Evolutionary conservation across 2,329 filamentous ascomycete genomes (phyloP).

Genomic region (Trichoderma sp.): DNA sequence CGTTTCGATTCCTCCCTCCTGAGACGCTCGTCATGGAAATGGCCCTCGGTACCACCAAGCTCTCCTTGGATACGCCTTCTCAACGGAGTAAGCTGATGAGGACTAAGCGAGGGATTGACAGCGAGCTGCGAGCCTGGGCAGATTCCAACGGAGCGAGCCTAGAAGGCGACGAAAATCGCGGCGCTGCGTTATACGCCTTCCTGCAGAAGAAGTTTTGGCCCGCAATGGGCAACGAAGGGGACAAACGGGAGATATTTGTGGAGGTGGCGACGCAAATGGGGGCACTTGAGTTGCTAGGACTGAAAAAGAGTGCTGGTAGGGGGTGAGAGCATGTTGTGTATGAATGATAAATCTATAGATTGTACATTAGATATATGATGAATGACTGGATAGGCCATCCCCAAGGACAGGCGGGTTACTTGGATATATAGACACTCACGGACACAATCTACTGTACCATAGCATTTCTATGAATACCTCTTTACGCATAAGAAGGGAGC

Average conservation of each 20-base stretch:
- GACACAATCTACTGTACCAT: slow-evolving; percentile 16
- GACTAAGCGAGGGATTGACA: slow-evolving; percentile 48
- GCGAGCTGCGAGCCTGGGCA: slow-evolving; percentile 37
- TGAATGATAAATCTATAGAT: not conserved
- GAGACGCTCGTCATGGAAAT: slow-evolving; percentile 52
- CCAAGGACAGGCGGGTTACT: not conserved
- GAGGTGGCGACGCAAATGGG: slow-evolving; percentile 48
- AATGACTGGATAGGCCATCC: slow-evolving; percentile 5
- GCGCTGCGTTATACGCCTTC: slow-evolving; percentile 46
- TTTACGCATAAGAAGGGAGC: not conserved
- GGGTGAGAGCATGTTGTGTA: not conserved
- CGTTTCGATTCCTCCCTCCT: slow-evolving; percentile 48
- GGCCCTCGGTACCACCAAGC: slow-evolving; percentile 46
- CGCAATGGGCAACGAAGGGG: slow-evolving; percentile 29
- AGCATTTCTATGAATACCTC: not conserved
- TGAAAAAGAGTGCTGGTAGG: slow-evolving; percentile 14
- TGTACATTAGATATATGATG: slow-evolving; percentile 22
- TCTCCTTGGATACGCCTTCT: slow-evolving; percentile 45
- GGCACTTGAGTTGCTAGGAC: slow-evolving; percentile 40
- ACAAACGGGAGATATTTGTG: slow-evolving; percentile 34
- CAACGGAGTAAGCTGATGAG: slow-evolving; percentile 46
- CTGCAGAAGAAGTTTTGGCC: slow-evolving; percentile 45
- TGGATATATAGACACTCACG: slow-evolving; percentile 7
- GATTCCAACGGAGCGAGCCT: slow-evolving; percentile 40
- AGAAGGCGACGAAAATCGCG: slow-evolving; percentile 37